These are phyloP conservation scores for Tulasnella sp. DNA, from an alignment of 768 basidiomycete species.

Conservation along the genomic window DNA sequence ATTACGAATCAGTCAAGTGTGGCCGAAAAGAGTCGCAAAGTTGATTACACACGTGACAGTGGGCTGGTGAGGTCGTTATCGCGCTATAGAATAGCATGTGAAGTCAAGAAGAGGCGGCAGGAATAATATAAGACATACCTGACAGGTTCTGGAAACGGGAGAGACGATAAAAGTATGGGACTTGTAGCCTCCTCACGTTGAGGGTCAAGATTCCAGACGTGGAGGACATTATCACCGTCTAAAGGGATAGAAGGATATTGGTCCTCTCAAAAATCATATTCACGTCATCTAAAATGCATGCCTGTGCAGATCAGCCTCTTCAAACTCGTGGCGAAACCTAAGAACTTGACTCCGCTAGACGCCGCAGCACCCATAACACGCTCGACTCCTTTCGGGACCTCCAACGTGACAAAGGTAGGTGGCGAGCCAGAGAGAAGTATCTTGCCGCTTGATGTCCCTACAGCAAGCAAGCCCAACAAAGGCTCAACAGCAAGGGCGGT, in stretches of 20 bases:
- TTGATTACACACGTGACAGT: constrained; percentile 48
- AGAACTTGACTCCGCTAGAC: constrained; percentile 36
- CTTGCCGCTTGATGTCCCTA: constrained; percentile 55
- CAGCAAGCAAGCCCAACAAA: constrained; percentile 51
- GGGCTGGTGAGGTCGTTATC: constrained; percentile 51
- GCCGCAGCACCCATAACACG: too few species aligned
- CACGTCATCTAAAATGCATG: constrained; percentile 24
- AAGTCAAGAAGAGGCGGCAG: not conserved
- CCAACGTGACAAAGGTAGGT: constrained; percentile 43
- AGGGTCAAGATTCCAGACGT: constrained; percentile 44
- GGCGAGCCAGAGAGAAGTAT: constrained; percentile 58
- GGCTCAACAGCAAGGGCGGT: constrained; percentile 47
- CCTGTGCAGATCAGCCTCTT: constrained; percentile 52
- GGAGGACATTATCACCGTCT: constrained; percentile 45
- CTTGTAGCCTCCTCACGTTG: constrained; percentile 31
- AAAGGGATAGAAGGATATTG: not conserved
- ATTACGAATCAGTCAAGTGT: constrained; percentile 5
- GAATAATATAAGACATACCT: constrained; percentile 25
- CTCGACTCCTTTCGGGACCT: constrained; percentile 30
- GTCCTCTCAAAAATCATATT: not conserved
- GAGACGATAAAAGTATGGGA: constrained; percentile 41
- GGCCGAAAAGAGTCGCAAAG: not conserved
- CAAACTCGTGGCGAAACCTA: constrained; percentile 46
- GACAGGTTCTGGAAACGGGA: constrained; percentile 36
- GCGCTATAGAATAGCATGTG: constrained; percentile 35